phyloP scores from a whole-genome alignment of 345 rosid genomes.

The Litchi chinensis region DNA sequence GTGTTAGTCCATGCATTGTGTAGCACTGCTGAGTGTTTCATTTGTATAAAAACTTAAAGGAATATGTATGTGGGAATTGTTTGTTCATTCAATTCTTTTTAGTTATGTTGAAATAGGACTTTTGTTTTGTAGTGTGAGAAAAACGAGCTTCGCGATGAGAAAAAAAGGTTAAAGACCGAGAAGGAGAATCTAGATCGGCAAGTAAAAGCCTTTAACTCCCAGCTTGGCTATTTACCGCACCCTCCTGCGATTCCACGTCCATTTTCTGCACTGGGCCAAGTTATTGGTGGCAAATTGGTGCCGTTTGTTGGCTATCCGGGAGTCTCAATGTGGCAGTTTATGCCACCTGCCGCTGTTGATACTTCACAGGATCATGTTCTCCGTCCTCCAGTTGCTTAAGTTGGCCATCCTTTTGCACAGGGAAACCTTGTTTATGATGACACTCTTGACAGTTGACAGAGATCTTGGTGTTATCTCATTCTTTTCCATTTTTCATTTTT shows the following conservation, averaged over 20 bases:
- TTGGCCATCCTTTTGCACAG: slow-evolving; percentile 4
- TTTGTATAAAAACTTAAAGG: not conserved
- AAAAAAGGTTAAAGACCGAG: slow-evolving; percentile 77
- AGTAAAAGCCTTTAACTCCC: slow-evolving; percentile 47
- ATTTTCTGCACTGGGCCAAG: slow-evolving; percentile 44
- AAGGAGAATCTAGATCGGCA: slow-evolving; percentile 76
- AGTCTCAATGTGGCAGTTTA: slow-evolving; percentile 63
- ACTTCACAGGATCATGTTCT: slow-evolving; percentile 62
- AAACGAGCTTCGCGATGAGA: slow-evolving; percentile 81
- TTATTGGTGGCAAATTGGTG: slow-evolving; percentile 52
- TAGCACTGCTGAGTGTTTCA: not conserved
- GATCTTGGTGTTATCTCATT: not conserved
- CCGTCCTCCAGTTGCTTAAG: slow-evolving; percentile 56
- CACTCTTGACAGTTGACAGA: not conserved
- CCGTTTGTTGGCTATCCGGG: slow-evolving; percentile 58
- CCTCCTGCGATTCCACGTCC: slow-evolving; percentile 39
- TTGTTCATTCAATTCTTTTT: not conserved
- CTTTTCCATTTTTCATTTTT: not conserved
- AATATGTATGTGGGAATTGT: not conserved
- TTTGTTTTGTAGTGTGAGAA: slow-evolving; percentile 56
- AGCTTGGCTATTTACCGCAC: slow-evolving; percentile 44
- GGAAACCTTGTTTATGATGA: slow-evolving; percentile 8
- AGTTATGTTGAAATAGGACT: slow-evolving; percentile 4
- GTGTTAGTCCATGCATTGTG: too few species aligned
- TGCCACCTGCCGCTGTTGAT: slow-evolving; percentile 57